Evolutionary conservation across 2,329 filamentous ascomycete genomes (phyloP), one percentile per base, ranked within the genome.

Genomic region (Xylariaceae sp.): DNA sequence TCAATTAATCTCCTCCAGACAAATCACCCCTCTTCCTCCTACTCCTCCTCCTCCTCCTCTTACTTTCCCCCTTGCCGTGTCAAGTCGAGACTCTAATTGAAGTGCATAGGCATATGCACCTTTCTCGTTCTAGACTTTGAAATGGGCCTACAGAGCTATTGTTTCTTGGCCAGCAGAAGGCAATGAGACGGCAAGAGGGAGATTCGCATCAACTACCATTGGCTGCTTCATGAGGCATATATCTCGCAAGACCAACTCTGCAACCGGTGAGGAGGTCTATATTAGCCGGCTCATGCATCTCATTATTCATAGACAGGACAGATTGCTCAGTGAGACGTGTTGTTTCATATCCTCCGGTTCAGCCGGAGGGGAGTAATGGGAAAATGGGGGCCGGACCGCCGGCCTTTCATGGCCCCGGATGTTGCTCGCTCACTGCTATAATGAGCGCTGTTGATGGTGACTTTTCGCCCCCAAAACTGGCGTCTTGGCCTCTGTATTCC

Each of bases 41-140:
- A 19, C 19, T 19, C 19, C 19, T 19, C 19, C 19, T 19, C 19
- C 19, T 19, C 19, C 19, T 19, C 19, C 41, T 40, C 42, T 50
- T 30, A 45, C 47, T 37, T 19, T 26, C 44, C 34, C 56, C 51
- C 53, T 50, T 31, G 32, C 43, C 41, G 47, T 54, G 35, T 48
- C 42, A 51, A 39, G 31, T 56, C 47, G 47, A 58, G 46, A 46
- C 47, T 50, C 31, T 42, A 19, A 47, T 43, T 6, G 26, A 40
- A 11, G 19, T 47, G 55, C 46, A 55, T 51, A 49, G 26, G 45
- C 6, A 47, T 37, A 50, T 54, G 54, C 53, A 50, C 32, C 26
- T 51, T 11, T 43, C 34, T 3, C 2, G 47, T 48, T 56, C 53
- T 56, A 53, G 56, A 48, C 44, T 35, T 30, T 37, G 19, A 6